A percentile compares a stretch with the other conserved stretches of the same genome.
These are phyloP conservation scores for Neoscytalidium dimidiatum DNA, from an alignment of 2,329 filamentous ascomycete genomes.

Conservation along the genomic window DNA sequence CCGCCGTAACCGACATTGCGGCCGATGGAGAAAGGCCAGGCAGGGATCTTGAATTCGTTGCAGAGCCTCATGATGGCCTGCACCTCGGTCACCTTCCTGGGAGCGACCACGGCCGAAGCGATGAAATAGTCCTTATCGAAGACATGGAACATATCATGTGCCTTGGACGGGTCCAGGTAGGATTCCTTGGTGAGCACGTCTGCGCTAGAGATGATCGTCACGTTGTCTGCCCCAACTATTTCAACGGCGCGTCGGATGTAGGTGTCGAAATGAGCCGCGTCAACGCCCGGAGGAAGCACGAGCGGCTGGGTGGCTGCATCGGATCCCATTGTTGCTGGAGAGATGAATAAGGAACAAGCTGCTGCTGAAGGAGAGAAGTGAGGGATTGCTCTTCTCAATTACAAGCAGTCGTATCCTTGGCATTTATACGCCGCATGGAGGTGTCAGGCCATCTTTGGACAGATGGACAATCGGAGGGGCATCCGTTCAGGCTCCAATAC, in stretches of 20 bases:
- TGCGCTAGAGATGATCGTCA: background rate
- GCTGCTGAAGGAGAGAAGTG: background rate
- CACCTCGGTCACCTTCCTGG: conserved; percentile 43
- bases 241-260: background rate
- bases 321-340: background rate
- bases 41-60: conserved; percentile 36
- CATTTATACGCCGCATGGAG: background rate
- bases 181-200: conserved; percentile 23
- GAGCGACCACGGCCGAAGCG: conserved; percentile 47
- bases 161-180: conserved; percentile 25
- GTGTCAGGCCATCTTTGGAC: background rate
- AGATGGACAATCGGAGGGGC: background rate
- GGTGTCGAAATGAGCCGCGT: background rate
- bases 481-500: background rate
- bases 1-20: conserved; percentile 55
- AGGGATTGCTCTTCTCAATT: background rate
- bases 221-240: conserved; percentile 19
- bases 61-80: conserved; percentile 34
- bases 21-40: conserved; percentile 40
- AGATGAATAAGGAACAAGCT: background rate
- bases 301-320: background rate
- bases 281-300: conserved; percentile 3
- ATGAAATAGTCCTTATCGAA: conserved; percentile 47
- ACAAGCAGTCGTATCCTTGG: background rate
- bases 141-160: conserved; percentile 47